Conservation (phyloP, 2,329 filamentous ascomycete species). For the Pseudogymnoascus sp. region DNA sequence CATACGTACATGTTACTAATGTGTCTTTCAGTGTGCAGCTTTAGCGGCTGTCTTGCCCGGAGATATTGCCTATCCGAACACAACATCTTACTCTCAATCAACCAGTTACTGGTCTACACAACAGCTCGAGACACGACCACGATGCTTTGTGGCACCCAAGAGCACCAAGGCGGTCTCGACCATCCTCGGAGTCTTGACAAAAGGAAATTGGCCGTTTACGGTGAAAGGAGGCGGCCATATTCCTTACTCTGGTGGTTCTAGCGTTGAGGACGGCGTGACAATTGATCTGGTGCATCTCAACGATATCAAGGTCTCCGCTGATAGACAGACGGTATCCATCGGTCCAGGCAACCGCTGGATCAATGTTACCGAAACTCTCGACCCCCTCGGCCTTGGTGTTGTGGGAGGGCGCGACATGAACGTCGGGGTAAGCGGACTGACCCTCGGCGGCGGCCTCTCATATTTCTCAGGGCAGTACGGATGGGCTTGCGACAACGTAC, state of each 20-base stretch:
- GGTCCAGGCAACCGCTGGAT: conserved; percentile 33
- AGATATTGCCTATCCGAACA: not conserved
- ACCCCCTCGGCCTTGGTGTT: conserved; percentile 27
- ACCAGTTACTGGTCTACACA: not conserved
- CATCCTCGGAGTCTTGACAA: not conserved
- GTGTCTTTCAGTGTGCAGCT: not conserved
- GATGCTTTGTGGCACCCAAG: not conserved
- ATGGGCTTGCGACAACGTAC: not conserved
- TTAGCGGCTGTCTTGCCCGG: not conserved
- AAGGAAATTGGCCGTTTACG: conserved; percentile 38
- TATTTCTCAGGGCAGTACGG: conserved; percentile 14
- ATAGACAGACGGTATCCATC: conserved; percentile 25
- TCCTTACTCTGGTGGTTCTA: conserved; percentile 43
- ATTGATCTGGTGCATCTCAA: conserved; percentile 36
- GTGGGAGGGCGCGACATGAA: conserved; percentile 31
- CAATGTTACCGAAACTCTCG: conserved; percentile 31
- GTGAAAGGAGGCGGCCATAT: conserved; percentile 51
- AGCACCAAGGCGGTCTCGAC: not conserved
- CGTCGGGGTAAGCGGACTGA: conserved; percentile 34
- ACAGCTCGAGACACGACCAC: not conserved
- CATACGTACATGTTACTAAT: not conserved
- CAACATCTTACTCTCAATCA: not conserved
- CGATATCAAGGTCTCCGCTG: conserved; percentile 19
- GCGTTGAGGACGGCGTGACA: conserved; percentile 39
- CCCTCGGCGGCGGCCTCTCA: conserved; percentile 28